Conservation (phyloP, 352 stramenopile genomes). For the Pythium volutum region DNA sequence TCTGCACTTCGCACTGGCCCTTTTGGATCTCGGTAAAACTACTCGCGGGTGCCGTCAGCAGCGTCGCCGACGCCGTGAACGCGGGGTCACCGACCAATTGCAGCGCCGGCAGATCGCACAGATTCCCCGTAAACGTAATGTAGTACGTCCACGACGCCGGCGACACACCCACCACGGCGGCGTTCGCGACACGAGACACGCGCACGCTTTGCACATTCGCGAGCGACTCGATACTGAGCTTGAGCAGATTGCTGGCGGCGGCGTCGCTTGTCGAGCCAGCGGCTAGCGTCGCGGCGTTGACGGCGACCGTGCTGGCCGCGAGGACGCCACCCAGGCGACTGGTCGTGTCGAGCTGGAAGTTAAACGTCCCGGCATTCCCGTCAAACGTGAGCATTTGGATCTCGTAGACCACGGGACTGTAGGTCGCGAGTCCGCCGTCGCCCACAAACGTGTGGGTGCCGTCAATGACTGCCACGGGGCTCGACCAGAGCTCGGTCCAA, state of each 20-base stretch:
- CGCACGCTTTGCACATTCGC: constrained; percentile 80
- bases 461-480: constrained; percentile 69
- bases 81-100: constrained; percentile 42
- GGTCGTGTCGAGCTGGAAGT: constrained; percentile 71
- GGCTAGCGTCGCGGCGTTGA: constrained; percentile 45
- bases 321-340: constrained; percentile 41
- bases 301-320: constrained; percentile 36
- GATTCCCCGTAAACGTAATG: constrained; percentile 86
- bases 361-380: constrained; percentile 55
- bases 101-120: constrained; percentile 80
- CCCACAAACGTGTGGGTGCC: constrained; percentile 90
- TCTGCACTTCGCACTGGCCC: constrained; percentile 95
- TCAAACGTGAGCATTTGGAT: constrained; percentile 87
- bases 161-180: not conserved
- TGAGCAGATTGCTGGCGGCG: constrained; percentile 65
- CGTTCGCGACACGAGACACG: constrained; percentile 54
- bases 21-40: constrained; percentile 69
- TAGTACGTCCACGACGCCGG: constrained; percentile 58
- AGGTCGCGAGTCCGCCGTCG: constrained; percentile 89
- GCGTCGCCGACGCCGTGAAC: constrained; percentile 42
- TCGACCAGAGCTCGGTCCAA: constrained; percentile 94
- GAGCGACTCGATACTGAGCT: constrained; percentile 80
- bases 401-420: constrained; percentile 90
- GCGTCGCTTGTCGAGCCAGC: constrained; percentile 36
- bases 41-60: constrained; percentile 31